phyloP scores from a whole-genome alignment of 177 flowering plant species.

The Tripterygium wilfordii region DNA sequence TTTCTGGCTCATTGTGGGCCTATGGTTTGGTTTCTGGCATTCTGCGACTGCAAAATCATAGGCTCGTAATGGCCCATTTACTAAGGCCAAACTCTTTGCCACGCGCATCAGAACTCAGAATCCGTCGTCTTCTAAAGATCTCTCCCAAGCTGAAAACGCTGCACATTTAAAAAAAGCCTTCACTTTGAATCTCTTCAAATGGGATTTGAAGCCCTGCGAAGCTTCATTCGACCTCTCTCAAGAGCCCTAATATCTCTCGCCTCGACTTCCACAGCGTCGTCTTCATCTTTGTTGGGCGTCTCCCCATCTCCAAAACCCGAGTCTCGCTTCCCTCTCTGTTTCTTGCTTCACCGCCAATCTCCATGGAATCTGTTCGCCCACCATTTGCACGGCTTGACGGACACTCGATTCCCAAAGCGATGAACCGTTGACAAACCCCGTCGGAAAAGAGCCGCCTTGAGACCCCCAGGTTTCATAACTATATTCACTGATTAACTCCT shows the following conservation, averaged over 20 bases:
- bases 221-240: constrained; percentile 40
- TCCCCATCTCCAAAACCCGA: constrained; percentile 11
- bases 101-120: too few species aligned
- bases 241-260: constrained; percentile 19
- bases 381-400: constrained; percentile 45
- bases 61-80: too few species aligned
- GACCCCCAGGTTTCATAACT: constrained; percentile 11
- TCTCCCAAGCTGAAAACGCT: too few species aligned
- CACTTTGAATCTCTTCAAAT: constrained; percentile 13
- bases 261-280: constrained; percentile 9
- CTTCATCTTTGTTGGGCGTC: constrained; percentile 7
- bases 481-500: not conserved
- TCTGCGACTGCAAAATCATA: too few species aligned
- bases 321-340: constrained; percentile 8
- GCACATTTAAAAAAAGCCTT: not conserved
- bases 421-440: constrained; percentile 41
- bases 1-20: too few species aligned
- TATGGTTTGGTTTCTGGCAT: too few species aligned
- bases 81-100: too few species aligned
- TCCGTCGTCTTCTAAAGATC: too few species aligned
- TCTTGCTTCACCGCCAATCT: constrained; percentile 2
- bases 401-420: constrained; percentile 51
- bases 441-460: constrained; percentile 44
- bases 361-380: constrained; percentile 28
- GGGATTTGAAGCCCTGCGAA: constrained; percentile 43